Percentiles rank a stretch among this genome's conserved stretches.
Conservation (phyloP, 345 rosid genomes). For the Eucalyptus curtisii region DNA sequence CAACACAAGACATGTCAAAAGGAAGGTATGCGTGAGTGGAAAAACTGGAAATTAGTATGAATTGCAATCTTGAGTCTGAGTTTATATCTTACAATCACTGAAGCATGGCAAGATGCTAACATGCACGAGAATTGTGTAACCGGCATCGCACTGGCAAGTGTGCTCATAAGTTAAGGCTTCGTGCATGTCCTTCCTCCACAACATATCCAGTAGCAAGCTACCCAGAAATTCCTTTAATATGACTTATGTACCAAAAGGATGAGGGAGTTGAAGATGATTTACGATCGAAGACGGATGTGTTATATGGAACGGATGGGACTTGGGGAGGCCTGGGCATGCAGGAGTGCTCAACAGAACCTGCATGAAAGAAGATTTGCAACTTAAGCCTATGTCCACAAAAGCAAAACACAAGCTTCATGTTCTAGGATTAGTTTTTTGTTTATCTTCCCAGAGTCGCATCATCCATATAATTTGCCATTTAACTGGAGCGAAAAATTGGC, state of each 20-base stretch:
- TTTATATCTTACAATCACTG: conserved; percentile 23
- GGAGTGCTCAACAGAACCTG: neutral
- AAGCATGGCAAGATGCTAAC: conserved; percentile 21
- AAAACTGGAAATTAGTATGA: neutral
- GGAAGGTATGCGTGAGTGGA: too few species aligned
- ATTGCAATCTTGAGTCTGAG: neutral
- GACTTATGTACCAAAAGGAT: neutral
- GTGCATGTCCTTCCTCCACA: neutral
- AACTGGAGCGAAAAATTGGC: accelerated
- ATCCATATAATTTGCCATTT: neutral
- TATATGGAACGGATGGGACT: neutral
- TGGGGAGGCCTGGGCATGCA: accelerated
- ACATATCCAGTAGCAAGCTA: neutral
- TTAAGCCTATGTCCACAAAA: neutral
- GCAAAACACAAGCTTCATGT: neutral
- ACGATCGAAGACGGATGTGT: neutral
- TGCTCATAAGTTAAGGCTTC: neutral
- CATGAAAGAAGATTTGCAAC: neutral
- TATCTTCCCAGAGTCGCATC: neutral
- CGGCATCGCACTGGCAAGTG: conserved; percentile 4
- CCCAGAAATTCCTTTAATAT: neutral
- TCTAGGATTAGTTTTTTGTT: neutral
- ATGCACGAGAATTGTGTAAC: conserved; percentile 8
- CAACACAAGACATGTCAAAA: neutral
- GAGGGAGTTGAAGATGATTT: neutral